These are phyloP conservation scores for Rhododendron mucronatum DNA, from an alignment of 148 eudicot genomes.

Conservation along the genomic window DNA sequence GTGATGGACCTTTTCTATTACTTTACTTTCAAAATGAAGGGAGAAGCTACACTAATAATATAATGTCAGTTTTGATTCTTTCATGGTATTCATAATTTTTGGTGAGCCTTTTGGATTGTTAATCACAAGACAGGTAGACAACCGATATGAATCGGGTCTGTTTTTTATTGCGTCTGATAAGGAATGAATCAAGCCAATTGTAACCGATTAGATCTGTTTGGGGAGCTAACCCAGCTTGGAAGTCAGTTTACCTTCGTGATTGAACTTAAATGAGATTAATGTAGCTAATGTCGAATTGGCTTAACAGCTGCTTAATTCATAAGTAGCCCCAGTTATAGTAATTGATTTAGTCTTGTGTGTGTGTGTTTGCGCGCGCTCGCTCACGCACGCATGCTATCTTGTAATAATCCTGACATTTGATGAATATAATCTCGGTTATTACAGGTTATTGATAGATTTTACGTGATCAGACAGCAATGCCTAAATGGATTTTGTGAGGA, in stretches of 20 bases:
- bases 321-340: neutral
- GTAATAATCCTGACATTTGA: constrained; percentile 3
- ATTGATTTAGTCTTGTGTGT: neutral
- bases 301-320: neutral
- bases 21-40: neutral
- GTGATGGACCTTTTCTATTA: neutral
- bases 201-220: too few relatives aligned
- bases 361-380: neutral
- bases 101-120: neutral
- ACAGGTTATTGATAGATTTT: constrained; percentile 74
- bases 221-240: neutral
- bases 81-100: neutral
- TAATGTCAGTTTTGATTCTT: neutral
- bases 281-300: neutral
- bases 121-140: neutral
- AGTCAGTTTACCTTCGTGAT: neutral
- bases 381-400: neutral
- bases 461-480: constrained; percentile 53
- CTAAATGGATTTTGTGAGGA: constrained; percentile 21
- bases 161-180: neutral
- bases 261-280: neutral
- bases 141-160: too few relatives aligned
- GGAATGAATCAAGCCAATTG: neutral
- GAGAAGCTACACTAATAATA: neutral
- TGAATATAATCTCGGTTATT: constrained; percentile 1